A percentile compares a stretch with the other conserved stretches of the same genome.
Evolutionary conservation across 2,329 filamentous ascomycete genomes (phyloP).

Genomic region (Blastomyces gilchristii): DNA sequence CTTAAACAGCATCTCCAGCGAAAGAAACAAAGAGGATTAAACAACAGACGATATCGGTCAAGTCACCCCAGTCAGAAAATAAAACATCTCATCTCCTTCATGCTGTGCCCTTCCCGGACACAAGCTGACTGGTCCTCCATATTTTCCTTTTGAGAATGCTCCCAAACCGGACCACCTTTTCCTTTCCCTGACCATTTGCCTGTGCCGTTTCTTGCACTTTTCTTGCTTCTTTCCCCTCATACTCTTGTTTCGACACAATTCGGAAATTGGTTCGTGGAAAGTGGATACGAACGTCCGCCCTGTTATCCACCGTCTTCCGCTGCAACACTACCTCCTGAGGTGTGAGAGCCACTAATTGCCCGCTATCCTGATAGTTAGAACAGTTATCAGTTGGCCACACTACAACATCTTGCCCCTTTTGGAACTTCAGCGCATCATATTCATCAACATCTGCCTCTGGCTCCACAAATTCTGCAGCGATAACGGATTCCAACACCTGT

Average conservation of each 20-base stretch:
- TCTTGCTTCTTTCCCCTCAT: background rate
- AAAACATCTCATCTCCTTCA: background rate
- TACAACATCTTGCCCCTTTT: slow-evolving; percentile 45
- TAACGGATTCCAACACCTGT: slow-evolving; percentile 24
- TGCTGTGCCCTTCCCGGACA: background rate
- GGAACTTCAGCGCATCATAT: slow-evolving; percentile 45
- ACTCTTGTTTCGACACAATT: slow-evolving; percentile 11
- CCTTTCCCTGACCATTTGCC: background rate
- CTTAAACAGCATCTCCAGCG: background rate
- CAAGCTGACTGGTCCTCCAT: background rate
- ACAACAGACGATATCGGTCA: background rate
- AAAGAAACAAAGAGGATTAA: background rate
- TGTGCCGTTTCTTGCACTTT: background rate
- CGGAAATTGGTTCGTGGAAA: slow-evolving; percentile 43
- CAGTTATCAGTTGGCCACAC: slow-evolving; percentile 56
- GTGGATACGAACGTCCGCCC: slow-evolving; percentile 45
- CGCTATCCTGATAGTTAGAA: slow-evolving; percentile 47
- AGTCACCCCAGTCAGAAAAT: background rate
- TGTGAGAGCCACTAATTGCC: slow-evolving; percentile 45
- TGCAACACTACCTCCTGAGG: slow-evolving; percentile 50
- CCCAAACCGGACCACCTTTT: background rate
- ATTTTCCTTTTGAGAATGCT: background rate
- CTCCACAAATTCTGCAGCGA: slow-evolving; percentile 43
- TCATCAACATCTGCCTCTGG: slow-evolving; percentile 36
- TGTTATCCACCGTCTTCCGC: slow-evolving; percentile 33